These are phyloP conservation scores for Meripilus lineatus DNA, from an alignment of 1,284 basidiomycete genomes.

Conservation along the genomic window DNA sequence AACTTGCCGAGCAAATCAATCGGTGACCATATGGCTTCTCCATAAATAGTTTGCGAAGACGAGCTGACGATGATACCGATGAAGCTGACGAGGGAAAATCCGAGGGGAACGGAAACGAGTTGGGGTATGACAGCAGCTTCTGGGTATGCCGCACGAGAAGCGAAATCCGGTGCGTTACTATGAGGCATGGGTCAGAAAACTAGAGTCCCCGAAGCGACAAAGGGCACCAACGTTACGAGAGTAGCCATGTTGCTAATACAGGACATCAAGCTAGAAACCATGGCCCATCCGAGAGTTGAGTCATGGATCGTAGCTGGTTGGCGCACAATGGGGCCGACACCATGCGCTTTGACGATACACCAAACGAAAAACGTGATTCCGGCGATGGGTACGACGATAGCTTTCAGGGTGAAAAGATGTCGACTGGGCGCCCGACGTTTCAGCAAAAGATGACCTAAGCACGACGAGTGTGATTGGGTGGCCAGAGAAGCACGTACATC, in stretches of 20 bases:
- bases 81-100: slow-evolving; percentile 76
- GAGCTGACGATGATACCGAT: slow-evolving; percentile 84
- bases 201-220: slow-evolving; percentile 6
- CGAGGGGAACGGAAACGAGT: slow-evolving; percentile 67
- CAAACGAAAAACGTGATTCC: slow-evolving; percentile 80
- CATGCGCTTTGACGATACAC: slow-evolving; percentile 76
- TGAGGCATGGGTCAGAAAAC: slow-evolving; percentile 8
- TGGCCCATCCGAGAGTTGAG: slow-evolving; percentile 72
- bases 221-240: slow-evolving; percentile 50
- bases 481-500: slow-evolving; percentile 41
- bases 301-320: slow-evolving; percentile 67
- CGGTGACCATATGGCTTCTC: slow-evolving; percentile 77
- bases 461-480: slow-evolving; percentile 4
- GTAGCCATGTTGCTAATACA: slow-evolving; percentile 81
- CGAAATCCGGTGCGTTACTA: slow-evolving; percentile 77
- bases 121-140: slow-evolving; percentile 70
- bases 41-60: slow-evolving; percentile 73
- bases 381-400: slow-evolving; percentile 66
- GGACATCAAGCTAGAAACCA: slow-evolving; percentile 73
- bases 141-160: slow-evolving; percentile 66
- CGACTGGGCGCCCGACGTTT: slow-evolving; percentile 35
- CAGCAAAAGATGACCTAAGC: background rate
- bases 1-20: slow-evolving; percentile 69
- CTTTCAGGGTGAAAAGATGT: slow-evolving; percentile 80
- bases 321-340: slow-evolving; percentile 75